Percentiles rank a stretch among this genome's conserved stretches.
These are phyloP conservation scores for Colletotrichum horii DNA, from an alignment of 2,329 filamentous ascomycete species.

Conservation along the genomic window DNA sequence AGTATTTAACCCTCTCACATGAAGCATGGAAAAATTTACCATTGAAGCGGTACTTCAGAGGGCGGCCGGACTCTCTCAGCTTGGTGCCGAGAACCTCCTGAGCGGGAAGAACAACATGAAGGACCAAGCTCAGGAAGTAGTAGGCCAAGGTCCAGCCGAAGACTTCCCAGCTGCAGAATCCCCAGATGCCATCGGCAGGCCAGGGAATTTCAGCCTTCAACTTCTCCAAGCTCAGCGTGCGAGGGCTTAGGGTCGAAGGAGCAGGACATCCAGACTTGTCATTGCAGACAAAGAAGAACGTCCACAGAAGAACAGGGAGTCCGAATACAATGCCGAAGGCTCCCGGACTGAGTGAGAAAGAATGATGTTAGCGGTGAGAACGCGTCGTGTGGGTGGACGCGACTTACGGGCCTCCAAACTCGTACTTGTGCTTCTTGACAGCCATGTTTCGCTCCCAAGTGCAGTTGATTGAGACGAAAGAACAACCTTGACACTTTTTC, in stretches of 20 bases:
- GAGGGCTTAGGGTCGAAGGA: conserved; percentile 74
- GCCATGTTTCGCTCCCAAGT: neutral
- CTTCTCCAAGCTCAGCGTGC: conserved; percentile 68
- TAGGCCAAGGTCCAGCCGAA: conserved; percentile 74
- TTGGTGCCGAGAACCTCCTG: conserved; percentile 70
- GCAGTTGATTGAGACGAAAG: neutral
- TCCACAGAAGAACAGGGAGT: conserved; percentile 75
- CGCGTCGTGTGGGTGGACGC: neutral
- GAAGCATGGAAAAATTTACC: conserved; percentile 43
- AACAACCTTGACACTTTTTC: neutral
- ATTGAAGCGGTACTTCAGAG: conserved; percentile 80
- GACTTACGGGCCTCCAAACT: conserved; percentile 39
- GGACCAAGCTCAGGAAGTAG: conserved; percentile 73
- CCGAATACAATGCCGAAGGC: conserved; percentile 77
- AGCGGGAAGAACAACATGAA: conserved; percentile 77
- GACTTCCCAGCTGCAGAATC: conserved; percentile 70
- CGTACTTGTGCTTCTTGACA: conserved; percentile 27
- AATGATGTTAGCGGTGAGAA: neutral
- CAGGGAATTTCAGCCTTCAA: conserved; percentile 80
- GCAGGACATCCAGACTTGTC: conserved; percentile 86
- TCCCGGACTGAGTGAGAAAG: conserved; percentile 60
- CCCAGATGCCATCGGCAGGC: conserved; percentile 69
- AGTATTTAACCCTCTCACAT: neutral
- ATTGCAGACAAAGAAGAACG: conserved; percentile 83
- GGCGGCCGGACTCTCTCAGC: conserved; percentile 67